These are phyloP conservation scores for Trichaptum fuscoviolaceum DNA, from an alignment of 768 basidiomycete genomes.

Conservation along the genomic window DNA sequence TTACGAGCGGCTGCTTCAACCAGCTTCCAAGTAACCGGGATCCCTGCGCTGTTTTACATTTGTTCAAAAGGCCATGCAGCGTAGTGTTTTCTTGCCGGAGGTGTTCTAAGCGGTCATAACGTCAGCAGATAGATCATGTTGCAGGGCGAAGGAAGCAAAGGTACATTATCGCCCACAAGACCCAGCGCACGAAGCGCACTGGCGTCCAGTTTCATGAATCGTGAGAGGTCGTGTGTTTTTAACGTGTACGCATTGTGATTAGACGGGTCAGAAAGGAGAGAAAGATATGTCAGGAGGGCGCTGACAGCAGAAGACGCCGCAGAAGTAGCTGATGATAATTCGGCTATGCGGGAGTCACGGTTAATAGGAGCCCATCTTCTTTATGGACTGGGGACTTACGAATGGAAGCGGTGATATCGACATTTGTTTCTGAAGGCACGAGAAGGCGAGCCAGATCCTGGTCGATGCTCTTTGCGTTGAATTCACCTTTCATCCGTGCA, in stretches of 20 bases:
- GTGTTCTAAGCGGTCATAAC: constrained; percentile 35
- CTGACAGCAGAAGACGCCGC: constrained; percentile 75
- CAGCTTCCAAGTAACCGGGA: constrained; percentile 81
- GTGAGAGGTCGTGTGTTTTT: constrained; percentile 83
- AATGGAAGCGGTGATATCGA: constrained; percentile 47
- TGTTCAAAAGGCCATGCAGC: constrained; percentile 84
- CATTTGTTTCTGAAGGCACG: constrained; percentile 34
- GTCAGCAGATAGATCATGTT: not conserved
- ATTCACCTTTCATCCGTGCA: constrained; percentile 59
- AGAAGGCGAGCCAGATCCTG: constrained; percentile 76
- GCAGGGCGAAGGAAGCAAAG: constrained; percentile 11
- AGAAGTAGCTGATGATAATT: constrained; percentile 54
- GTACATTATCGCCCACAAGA: constrained; percentile 47
- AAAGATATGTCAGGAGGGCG: constrained; percentile 79
- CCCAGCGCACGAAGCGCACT: constrained; percentile 86
- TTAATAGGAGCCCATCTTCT: not conserved
- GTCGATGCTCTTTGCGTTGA: constrained; percentile 69
- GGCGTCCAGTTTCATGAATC: constrained; percentile 95
- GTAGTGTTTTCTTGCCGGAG: constrained; percentile 78
- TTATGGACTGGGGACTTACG: constrained; percentile 34
- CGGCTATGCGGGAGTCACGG: constrained; percentile 42
- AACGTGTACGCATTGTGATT: constrained; percentile 81
- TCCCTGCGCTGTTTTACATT: constrained; percentile 95
- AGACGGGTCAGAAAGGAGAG: constrained; percentile 67
- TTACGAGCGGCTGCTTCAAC: constrained; percentile 95